Base-by-base conservation (phyloP, 2,329 filamentous ascomycete species). In the Endothia cerciana region DNA sequence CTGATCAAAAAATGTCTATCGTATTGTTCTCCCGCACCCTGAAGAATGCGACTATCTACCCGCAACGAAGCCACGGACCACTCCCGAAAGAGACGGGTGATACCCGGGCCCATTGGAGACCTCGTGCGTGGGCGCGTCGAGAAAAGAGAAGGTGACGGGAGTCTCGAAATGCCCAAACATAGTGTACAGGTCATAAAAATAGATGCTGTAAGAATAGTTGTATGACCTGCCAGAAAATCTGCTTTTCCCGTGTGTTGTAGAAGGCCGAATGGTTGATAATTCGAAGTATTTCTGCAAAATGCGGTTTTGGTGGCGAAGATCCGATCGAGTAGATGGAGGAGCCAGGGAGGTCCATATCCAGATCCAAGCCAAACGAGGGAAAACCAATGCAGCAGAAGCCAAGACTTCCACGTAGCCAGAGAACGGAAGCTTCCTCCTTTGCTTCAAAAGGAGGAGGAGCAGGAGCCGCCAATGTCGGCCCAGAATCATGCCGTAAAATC, bases 121-220 rank as follows among this genome's bases (percentile, higher is more conserved):
- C 47, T 47, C 38, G 25, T 55, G 56, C 56, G 63, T 60, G 56
- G 49, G 22, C 33, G n/a, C 56, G 38, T 36, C 22, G 41, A 49
- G 56, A 33, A n/a, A 55, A 33, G 51, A 33, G 61, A 36, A 36
- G 8, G 45, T 36, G 19, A 38, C 28, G 10, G 28, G 30, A 55
- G 30, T n/a, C 17, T 36, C 19, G 30, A 47, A 28, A 51, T 61
- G 56, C 63, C 56, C 28, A 36, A 8, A n/a, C 30, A 36, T 61
- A 8, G n/a, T 25, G 61, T 49, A 62, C 55, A 65, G 65, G 63
- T 60, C 65, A 67, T 60, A 56, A 60, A 60, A 60, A 62, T 59
- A 67, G 51, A 62, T 62, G 63, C 63, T 65, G 30, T 59, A 55
- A 67, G 59, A 67, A 65, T 45, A 57, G 45, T 62, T 61, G 65